Evolutionary conservation across 2,329 filamentous ascomycete genomes (phyloP).

Genomic region (Sporothrix brunneoviolacea): DNA sequence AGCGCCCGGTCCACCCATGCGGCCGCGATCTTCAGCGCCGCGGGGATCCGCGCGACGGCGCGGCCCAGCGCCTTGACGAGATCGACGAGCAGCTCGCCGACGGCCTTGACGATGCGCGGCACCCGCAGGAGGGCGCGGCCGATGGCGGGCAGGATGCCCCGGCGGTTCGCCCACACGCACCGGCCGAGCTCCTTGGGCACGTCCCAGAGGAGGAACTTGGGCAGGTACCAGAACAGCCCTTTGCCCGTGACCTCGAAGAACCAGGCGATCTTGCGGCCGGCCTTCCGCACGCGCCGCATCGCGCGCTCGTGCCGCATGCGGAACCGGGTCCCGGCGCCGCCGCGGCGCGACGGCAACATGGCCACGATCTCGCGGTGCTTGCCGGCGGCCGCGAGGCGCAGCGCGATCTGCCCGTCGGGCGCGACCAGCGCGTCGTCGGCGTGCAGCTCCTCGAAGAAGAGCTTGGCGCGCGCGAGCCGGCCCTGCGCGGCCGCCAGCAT

Average conservation of each 20-base stretch:
- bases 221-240: not conserved
- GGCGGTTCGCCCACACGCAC: conserved; percentile 22
- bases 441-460: conserved; percentile 33
- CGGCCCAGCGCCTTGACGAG: conserved; percentile 19
- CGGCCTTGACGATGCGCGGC: conserved; percentile 22
- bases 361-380: conserved; percentile 38
- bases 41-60: conserved; percentile 19
- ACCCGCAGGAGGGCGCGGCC: not conserved
- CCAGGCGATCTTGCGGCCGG: conserved; percentile 4
- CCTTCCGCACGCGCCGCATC: conserved; percentile 17
- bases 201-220: conserved; percentile 2
- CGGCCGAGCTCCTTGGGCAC: not conserved
- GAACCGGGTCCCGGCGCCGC: conserved; percentile 33
- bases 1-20: not conserved
- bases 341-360: conserved; percentile 34
- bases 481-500: conserved; percentile 37
- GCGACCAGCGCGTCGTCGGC: conserved; percentile 39
- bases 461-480: conserved; percentile 33
- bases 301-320: conserved; percentile 26
- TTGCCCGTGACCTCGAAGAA: not conserved
- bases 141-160: conserved; percentile 17
- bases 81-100: not conserved
- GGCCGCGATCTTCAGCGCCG: not conserved
- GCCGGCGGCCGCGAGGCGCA: conserved; percentile 36
- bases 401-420: conserved; percentile 38